These are phyloP conservation scores for Chenopodium album DNA, from an alignment of 148 eudicot species.

Conservation along the genomic window DNA sequence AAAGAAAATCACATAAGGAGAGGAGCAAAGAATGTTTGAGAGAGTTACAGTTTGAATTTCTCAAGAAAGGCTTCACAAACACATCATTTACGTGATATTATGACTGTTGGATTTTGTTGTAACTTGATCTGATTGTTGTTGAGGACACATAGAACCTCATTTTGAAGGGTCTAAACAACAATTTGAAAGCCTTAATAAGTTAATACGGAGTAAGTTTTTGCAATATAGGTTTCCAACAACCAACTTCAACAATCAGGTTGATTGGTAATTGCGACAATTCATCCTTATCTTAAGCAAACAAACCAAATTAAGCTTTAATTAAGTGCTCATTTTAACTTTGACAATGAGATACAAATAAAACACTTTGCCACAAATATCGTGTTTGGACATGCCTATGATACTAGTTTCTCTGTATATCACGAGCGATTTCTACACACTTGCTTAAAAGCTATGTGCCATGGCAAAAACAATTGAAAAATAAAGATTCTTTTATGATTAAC, in stretches of 20 bases:
- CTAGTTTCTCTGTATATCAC: neutral
- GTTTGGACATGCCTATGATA: neutral
- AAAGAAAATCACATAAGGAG: no score
- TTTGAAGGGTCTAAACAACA: no score
- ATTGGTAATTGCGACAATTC: neutral
- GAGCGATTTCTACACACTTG: neutral
- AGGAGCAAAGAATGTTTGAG: no score
- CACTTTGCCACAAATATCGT: neutral
- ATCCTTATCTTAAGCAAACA: neutral
- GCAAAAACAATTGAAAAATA: neutral
- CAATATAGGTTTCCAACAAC: neutral
- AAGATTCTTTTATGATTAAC: slow-evolving; percentile 19
- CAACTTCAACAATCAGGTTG: no score
- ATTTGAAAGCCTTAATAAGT: neutral
- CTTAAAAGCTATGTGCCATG: neutral
- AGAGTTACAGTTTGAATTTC: no score
- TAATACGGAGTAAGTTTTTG: neutral
- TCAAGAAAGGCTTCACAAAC: no score
- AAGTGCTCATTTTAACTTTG: neutral
- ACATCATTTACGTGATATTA: no score
- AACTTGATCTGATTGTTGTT: no score
- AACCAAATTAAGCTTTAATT: neutral
- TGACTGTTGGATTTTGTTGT: no score
- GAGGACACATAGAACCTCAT: no score
- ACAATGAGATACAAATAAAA: slow-evolving; percentile 1